Evolutionary conservation across 2,329 filamentous ascomycete species (phyloP).

Genomic region (Neonectria ditissima): DNA sequence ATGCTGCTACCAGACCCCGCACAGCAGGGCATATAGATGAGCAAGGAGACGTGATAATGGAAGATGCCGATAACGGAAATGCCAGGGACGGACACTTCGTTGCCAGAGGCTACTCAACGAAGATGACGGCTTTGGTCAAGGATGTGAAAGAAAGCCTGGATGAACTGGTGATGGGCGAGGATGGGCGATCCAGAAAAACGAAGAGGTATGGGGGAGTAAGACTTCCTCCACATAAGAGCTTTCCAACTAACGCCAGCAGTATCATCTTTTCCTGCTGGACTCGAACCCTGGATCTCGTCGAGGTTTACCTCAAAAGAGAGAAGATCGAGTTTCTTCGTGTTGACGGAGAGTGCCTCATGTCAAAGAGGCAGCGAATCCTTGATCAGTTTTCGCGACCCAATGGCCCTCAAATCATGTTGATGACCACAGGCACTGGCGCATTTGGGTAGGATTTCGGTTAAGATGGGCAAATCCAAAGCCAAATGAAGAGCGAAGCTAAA

Average conservation of each 20-base stretch:
- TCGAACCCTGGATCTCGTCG: slow-evolving; percentile 54
- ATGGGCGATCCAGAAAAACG: not conserved
- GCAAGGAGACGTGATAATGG: not conserved
- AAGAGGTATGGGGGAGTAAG: not conserved
- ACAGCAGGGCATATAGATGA: not conserved
- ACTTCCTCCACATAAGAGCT: not conserved
- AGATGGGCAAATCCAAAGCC: not conserved
- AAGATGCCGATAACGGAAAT: slow-evolving; percentile 22
- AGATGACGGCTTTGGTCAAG: slow-evolving; percentile 48
- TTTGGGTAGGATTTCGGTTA: slow-evolving; percentile 54
- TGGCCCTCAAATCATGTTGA: slow-evolving; percentile 56
- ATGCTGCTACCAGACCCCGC: not conserved
- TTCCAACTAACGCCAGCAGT: slow-evolving; percentile 38
- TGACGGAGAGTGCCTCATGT: slow-evolving; percentile 56
- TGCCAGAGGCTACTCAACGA: slow-evolving; percentile 46
- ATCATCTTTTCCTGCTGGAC: slow-evolving; percentile 63
- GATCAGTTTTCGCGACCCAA: slow-evolving; percentile 50
- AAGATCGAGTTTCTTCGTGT: slow-evolving; percentile 53
- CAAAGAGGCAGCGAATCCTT: slow-evolving; percentile 53
- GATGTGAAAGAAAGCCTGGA: slow-evolving; percentile 42
- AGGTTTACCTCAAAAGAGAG: slow-evolving; percentile 42
- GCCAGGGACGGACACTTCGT: slow-evolving; percentile 43
- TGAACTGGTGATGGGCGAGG: not conserved
- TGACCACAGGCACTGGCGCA: slow-evolving; percentile 65
- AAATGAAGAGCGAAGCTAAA: accelerated